Evolutionary conservation across 2,329 filamentous ascomycete species (phyloP), one percentile per base, ranked within the genome.

Genomic region (Endothia cerciana): DNA sequence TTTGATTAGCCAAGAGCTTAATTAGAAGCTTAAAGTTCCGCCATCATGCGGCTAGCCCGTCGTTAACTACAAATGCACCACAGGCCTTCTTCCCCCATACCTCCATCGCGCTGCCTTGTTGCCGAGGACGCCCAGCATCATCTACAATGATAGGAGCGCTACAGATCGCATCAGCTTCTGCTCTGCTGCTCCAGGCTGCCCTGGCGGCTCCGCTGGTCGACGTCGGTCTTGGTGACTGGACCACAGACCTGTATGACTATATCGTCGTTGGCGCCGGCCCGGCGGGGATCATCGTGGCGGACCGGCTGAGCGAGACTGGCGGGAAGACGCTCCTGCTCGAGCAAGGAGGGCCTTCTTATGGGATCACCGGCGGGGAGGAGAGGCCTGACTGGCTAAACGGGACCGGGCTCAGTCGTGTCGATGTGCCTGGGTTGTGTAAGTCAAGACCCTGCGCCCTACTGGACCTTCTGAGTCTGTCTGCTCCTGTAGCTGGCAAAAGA

Each of bases 341-440:
- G 71, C 83, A 83, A 71, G 82, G 82, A 10, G 80, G 82, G 10
- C 79, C 82, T 65, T 88, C 86, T 19, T 85, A 87, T 19, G 87
- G 83, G 40, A 80, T 84, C 71, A 88, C 85, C 76, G 85, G 86
- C 49, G 87, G 87, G 4, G 83, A 77, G 30, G 80, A 87, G 74
- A 82, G 80, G 63, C 85, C 86, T 2, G 77, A 75, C 1, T 90
- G 88, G 88, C 79, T 85, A 11, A 75, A 82, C 45, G 84, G 82
- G 30, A 85, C 83, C 36, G 83, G 85, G 55, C 70, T 90, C 40
- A 88, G 86, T 30, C 86, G 87, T 64, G 89, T 89, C 71, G 87
- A 90, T 72, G 82, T 89, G 15, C 87, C 87, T 1, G 87, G 87
- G 69, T 81, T 89, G 64, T 89, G 87, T 77, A 89, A 90, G 71